A percentile compares a stretch with the other conserved stretches of the same genome.
Conservation (phyloP, 306 rosid genomes). For the Casuarina cunninghamiana region DNA sequence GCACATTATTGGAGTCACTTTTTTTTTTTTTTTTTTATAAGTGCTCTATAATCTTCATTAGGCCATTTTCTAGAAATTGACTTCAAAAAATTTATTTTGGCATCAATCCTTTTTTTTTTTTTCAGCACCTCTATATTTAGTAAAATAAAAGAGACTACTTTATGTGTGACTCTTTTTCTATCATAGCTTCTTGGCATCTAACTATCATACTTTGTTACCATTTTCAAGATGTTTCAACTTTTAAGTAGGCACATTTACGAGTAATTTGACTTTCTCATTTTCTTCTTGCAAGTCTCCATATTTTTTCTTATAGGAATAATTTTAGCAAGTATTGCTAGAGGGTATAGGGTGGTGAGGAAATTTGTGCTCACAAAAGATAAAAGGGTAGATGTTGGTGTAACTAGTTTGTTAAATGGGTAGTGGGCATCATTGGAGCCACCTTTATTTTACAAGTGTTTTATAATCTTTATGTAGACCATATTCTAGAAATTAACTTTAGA, state of each 20-base stretch:
- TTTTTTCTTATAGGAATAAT: conserved; percentile 61
- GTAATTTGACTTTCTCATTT: conserved; percentile 9
- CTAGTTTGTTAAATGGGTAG: conserved; percentile 82
- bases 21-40: too few relatives aligned
- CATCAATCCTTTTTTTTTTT: too few relatives aligned
- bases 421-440: conserved; percentile 57
- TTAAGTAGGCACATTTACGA: not conserved
- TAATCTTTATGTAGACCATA: not conserved
- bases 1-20: not conserved
- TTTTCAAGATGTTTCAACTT: not conserved
- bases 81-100: too few relatives aligned
- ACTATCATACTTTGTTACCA: not conserved
- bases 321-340: conserved; percentile 76
- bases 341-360: conserved; percentile 80
- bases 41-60: too few relatives aligned
- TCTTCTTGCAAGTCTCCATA: conserved; percentile 53
- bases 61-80: too few relatives aligned
- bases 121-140: too few relatives aligned
- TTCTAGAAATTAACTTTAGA: not conserved
- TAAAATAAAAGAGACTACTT: too few relatives aligned
- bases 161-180: too few relatives aligned
- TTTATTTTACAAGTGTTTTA: conserved; percentile 59
- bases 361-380: conserved; percentile 73
- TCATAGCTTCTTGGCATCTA: not conserved
- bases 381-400: conserved; percentile 65